Percentiles rank a stretch among this genome's conserved stretches.
Evolutionary conservation across 2,329 filamentous ascomycete species (phyloP).

Genomic region (Ceratocystis variospora): DNA sequence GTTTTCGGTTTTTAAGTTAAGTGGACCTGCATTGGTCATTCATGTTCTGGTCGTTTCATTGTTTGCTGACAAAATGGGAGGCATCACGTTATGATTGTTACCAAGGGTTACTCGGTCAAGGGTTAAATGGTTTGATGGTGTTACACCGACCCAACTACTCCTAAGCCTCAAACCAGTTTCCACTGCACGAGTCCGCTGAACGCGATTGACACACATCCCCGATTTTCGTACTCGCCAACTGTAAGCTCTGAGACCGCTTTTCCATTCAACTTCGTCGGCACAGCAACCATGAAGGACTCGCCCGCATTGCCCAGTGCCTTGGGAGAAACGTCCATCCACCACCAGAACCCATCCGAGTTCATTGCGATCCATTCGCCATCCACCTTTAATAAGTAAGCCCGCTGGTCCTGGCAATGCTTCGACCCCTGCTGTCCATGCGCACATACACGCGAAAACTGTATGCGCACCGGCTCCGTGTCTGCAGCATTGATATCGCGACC

Average conservation of each 20-base stretch:
- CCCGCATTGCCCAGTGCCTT: conserved; percentile 53
- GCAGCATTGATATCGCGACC: conserved; percentile 43
- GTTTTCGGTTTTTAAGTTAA: not conserved
- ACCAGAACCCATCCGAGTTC: conserved; percentile 63
- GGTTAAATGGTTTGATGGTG: not conserved
- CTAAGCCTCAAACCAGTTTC: conserved; percentile 33
- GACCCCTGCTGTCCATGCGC: conserved; percentile 37
- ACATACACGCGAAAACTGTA: conserved; percentile 68
- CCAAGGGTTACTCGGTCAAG: not conserved
- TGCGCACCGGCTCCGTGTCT: conserved; percentile 47
- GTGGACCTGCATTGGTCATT: conserved; percentile 4
- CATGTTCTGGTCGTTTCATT: not conserved
- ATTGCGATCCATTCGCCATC: conserved; percentile 41
- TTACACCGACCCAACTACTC: not conserved
- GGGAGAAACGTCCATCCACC: conserved; percentile 64
- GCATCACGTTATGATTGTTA: too few species aligned
- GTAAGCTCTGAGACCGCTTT: conserved; percentile 36
- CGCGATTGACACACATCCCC: conserved; percentile 6
- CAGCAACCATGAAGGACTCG: conserved; percentile 51
- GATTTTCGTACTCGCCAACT: conserved; percentile 33
- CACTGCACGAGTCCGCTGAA: conserved; percentile 35
- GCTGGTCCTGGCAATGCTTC: not conserved
- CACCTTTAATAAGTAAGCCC: conserved; percentile 6
- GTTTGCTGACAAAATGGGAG: not conserved
- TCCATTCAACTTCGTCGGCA: conserved; percentile 39